Conservation (phyloP, 2,329 filamentous ascomycete species). For the Parafenestella ontariensis region DNA sequence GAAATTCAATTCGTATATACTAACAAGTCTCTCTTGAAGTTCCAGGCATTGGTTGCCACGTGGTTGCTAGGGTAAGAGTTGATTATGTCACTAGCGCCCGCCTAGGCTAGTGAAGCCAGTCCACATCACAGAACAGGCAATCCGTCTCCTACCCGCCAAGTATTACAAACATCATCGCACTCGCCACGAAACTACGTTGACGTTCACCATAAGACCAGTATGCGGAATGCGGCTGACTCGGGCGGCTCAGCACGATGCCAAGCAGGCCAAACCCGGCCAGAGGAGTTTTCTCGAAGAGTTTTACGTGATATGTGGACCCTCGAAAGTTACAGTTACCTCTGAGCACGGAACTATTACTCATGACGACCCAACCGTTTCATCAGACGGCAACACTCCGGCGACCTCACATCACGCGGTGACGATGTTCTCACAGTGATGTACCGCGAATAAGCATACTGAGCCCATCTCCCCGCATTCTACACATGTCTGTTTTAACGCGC, state of each 20-base stretch:
- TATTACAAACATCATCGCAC: neutral
- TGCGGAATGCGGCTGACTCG: slow-evolving; percentile 20
- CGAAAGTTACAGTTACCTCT: slow-evolving; percentile 24
- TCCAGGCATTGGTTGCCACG: too few relatives aligned
- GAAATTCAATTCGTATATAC: too few relatives aligned
- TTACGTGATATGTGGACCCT: slow-evolving; percentile 43
- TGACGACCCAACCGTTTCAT: slow-evolving; percentile 33
- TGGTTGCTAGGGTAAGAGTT: too few relatives aligned
- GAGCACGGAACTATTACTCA: slow-evolving; percentile 37
- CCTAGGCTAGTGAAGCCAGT: too few relatives aligned
- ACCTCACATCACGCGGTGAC: slow-evolving; percentile 12
- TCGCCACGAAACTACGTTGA: slow-evolving; percentile 1
- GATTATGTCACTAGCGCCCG: too few relatives aligned
- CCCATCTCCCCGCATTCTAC: slow-evolving; percentile 32
- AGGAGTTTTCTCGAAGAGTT: slow-evolving; percentile 37
- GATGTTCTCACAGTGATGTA: slow-evolving; percentile 13
- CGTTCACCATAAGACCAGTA: slow-evolving; percentile 12
- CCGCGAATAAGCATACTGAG: slow-evolving; percentile 25
- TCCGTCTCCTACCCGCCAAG: too few relatives aligned
- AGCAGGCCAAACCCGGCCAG: slow-evolving; percentile 24
- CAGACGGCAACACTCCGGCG: slow-evolving; percentile 18
- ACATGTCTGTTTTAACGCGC: slow-evolving; percentile 19
- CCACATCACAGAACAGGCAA: too few relatives aligned
- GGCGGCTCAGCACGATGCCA: slow-evolving; percentile 24
- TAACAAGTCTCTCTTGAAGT: too few relatives aligned